Conservation (phyloP, 139 green algal genomes). For the Chlorella sorokiniana region DNA sequence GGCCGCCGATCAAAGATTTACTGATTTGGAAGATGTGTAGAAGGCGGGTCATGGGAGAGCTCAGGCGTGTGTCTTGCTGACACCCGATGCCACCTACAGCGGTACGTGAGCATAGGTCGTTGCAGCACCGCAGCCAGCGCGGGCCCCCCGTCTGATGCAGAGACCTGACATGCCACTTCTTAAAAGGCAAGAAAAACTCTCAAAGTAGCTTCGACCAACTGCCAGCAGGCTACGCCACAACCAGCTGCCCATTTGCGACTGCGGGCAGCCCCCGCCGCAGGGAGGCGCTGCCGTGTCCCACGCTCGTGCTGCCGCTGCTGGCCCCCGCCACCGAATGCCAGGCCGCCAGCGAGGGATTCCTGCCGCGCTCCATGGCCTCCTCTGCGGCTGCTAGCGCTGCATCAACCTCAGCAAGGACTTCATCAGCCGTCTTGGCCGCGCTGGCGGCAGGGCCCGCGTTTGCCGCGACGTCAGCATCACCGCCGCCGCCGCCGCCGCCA, state of each 20-base stretch:
- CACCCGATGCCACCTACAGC: no score
- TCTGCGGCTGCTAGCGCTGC: constrained; percentile 2
- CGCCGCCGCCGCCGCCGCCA: background rate
- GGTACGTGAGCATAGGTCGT: no score
- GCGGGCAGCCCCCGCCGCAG: background rate
- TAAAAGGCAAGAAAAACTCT: no score
- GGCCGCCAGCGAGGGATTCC: background rate
- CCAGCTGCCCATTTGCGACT: background rate
- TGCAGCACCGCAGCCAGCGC: no score
- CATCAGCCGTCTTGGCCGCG: background rate
- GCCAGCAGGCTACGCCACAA: background rate
- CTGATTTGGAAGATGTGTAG: no score
- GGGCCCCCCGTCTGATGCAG: no score
- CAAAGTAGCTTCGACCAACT: background rate
- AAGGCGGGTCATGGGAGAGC: background rate
- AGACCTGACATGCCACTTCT: no score
- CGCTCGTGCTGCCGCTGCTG: constrained; percentile 1
- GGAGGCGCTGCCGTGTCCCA: background rate
- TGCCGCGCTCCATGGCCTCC: background rate
- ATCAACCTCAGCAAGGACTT: constrained; percentile 28
- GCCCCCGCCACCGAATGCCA: background rate
- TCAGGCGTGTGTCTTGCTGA: background rate
- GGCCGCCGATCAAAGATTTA: no score
- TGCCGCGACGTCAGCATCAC: background rate
- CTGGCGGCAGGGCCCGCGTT: background rate